Conservation (phyloP, 257 asterid species). For the Nicotiana tomentosiformis region DNA sequence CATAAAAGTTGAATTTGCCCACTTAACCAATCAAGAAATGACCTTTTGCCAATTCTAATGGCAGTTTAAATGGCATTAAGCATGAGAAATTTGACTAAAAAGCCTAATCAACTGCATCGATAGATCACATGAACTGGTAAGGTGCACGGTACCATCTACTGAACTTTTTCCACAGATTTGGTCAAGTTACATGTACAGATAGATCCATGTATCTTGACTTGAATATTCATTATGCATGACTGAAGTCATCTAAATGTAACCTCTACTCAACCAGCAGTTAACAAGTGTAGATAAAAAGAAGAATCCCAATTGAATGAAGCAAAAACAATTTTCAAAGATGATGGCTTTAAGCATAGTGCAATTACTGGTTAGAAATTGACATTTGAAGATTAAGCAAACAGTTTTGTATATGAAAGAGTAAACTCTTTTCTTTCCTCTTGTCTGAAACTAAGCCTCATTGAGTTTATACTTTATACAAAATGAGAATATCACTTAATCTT, state of each 20-base stretch:
- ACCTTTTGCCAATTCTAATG: background rate
- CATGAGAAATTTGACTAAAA: background rate
- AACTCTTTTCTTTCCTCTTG: background rate
- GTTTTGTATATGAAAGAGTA: background rate
- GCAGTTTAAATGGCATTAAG: background rate
- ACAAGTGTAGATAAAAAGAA: too few species aligned
- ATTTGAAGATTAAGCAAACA: background rate
- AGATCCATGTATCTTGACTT: background rate
- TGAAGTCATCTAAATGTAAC: background rate
- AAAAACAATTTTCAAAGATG: background rate
- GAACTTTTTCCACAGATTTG: background rate
- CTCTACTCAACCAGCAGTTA: too few species aligned
- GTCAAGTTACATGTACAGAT: background rate
- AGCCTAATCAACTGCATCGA: background rate
- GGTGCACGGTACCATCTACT: background rate
- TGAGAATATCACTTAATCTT: background rate
- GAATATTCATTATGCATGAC: background rate
- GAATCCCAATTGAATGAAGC: too few species aligned
- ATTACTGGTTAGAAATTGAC: background rate
- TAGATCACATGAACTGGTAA: background rate
- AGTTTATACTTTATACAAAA: background rate
- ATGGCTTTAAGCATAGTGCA: background rate
- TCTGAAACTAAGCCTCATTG: background rate
- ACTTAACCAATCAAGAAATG: background rate
- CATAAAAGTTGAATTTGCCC: background rate